phyloP scores from a whole-genome alignment of 257 asterid species.

The Solanum chmielewskii region DNA sequence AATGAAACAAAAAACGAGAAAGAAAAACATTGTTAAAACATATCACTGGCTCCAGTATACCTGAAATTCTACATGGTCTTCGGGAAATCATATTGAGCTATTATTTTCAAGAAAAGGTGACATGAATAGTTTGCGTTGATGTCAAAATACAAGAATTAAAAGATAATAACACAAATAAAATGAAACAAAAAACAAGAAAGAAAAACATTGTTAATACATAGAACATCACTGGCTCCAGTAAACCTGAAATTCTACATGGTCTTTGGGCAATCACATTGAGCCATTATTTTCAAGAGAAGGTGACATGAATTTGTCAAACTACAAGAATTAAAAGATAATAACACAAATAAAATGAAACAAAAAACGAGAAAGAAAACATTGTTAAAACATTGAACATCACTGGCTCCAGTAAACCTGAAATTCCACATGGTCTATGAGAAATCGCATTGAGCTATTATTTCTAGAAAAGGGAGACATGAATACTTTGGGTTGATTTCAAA shows the following conservation, averaged over 20 bases:
- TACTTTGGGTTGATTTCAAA: neutral
- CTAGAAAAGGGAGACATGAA: neutral
- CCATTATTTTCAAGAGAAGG: neutral
- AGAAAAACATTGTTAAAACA: neutral
- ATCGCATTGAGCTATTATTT: neutral
- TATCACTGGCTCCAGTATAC: neutral
- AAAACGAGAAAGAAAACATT: neutral
- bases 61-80: neutral
- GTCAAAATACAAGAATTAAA: neutral
- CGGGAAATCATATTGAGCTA: neutral
- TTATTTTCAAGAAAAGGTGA: neutral
- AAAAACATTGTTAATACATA: neutral
- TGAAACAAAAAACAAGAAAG: neutral
- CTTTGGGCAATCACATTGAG: neutral
- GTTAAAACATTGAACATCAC: neutral
- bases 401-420: neutral
- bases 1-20: neutral
- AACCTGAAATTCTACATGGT: neutral
- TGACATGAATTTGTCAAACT: neutral
- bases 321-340: neutral
- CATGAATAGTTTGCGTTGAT: neutral
- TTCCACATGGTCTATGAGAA: neutral
- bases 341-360: neutral
- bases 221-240: neutral
- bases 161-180: neutral